Conservation (phyloP, 352 stramenopile genomes). For the Phytophthora pseudosyringae region DNA sequence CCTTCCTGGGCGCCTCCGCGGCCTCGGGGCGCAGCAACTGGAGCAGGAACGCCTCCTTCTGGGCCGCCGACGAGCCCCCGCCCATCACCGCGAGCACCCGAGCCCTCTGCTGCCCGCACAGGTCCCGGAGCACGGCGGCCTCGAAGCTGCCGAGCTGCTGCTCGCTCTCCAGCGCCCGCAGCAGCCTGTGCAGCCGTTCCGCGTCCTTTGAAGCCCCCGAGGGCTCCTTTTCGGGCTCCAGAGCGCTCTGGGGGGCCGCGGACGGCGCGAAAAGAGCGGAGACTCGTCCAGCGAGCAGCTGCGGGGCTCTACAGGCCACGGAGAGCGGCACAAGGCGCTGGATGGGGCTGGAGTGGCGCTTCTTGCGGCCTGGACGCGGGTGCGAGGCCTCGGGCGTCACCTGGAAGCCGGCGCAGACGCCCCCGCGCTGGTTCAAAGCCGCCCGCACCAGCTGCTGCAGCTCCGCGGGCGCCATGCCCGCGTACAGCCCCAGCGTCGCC, state of each 20-base stretch:
- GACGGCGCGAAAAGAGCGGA: conserved; percentile 24
- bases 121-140: conserved; percentile 44
- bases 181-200: conserved; percentile 35
- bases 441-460: conserved; percentile 47
- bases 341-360: conserved; percentile 5
- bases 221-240: conserved; percentile 1
- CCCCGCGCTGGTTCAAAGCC: conserved; percentile 28
- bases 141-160: conserved; percentile 53
- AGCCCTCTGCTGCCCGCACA: conserved; percentile 49
- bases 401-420: conserved; percentile 49
- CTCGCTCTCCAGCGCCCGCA: conserved; percentile 51
- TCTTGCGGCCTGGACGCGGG: conserved; percentile 7
- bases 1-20: background rate
- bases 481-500: conserved; percentile 59
- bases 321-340: conserved; percentile 63
- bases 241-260: background rate
- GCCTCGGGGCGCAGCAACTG: conserved; percentile 6
- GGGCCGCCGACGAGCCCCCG: conserved; percentile 30
- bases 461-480: conserved; percentile 54
- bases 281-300: conserved; percentile 48
- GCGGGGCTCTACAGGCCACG: conserved; percentile 55
- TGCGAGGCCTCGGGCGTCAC: conserved; percentile 19
- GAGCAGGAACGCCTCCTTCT: conserved; percentile 63
- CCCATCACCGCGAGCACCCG: conserved; percentile 46
- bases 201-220: background rate